A percentile compares a stretch with the other conserved stretches of the same genome.
Conservation (phyloP, 2,329 filamentous ascomycete genomes). For the Cadophora sp. region DNA sequence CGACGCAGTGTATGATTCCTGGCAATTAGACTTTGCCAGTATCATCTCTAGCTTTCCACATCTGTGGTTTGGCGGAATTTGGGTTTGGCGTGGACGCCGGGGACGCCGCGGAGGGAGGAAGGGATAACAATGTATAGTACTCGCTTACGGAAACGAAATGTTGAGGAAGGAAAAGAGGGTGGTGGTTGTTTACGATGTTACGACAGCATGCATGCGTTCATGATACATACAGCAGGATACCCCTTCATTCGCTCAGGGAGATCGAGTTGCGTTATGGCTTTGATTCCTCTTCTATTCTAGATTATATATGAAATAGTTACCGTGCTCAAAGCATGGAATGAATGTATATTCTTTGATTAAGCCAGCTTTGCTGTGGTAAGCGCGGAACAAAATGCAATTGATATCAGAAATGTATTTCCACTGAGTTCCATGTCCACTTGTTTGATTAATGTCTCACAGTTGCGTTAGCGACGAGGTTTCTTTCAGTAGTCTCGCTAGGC, state of each 20-base stretch:
- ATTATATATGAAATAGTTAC: background rate
- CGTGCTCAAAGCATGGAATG: no score
- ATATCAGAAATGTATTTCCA: no score
- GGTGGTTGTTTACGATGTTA: slow-evolving; percentile 18
- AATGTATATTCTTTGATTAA: no score
- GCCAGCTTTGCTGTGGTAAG: no score
- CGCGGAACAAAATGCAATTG: no score
- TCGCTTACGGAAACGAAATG: slow-evolving; percentile 1
- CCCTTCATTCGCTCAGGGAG: slow-evolving; percentile 34
- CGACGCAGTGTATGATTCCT: slow-evolving; percentile 39
- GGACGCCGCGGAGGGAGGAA: background rate
- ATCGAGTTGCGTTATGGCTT: background rate
- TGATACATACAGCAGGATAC: slow-evolving; percentile 18
- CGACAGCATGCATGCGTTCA: slow-evolving; percentile 13
- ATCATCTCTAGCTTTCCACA: background rate
- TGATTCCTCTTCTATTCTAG: slow-evolving; percentile 3
- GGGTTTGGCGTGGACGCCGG: background rate
- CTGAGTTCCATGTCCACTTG: no score
- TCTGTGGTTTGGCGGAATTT: background rate
- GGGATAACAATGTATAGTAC: slow-evolving; percentile 14
- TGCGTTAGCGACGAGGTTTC: no score
- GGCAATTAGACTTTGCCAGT: slow-evolving; percentile 33
- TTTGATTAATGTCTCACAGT: no score
- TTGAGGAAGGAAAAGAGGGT: background rate
- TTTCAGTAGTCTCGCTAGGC: no score